These are phyloP conservation scores for Aspergillus carbonarius DNA, from an alignment of 2,329 filamentous ascomycete species.

Conservation along the genomic window DNA sequence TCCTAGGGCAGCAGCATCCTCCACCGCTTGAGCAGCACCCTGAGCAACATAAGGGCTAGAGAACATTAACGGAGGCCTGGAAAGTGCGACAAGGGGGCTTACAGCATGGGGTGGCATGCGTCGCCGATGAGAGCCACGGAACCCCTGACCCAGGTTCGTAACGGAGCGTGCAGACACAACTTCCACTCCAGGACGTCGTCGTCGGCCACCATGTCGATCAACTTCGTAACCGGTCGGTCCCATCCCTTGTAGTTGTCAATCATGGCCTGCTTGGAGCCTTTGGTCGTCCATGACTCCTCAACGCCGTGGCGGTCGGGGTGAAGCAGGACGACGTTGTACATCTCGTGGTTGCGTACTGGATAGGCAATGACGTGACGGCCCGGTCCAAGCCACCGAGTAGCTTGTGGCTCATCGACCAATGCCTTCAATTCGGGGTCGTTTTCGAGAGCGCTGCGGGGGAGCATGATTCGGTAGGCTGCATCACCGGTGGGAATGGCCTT, in stretches of 20 bases:
- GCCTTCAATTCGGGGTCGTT: constrained; percentile 65
- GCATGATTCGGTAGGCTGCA: constrained; percentile 77
- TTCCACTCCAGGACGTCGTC: constrained; percentile 45
- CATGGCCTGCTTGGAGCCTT: constrained; percentile 62
- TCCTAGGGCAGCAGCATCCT: constrained; percentile 42
- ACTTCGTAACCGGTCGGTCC: constrained; percentile 58
- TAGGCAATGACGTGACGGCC: constrained; percentile 77
- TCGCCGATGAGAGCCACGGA: constrained; percentile 44
- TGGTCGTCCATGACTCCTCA: constrained; percentile 63
- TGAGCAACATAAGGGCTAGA: constrained; percentile 38
- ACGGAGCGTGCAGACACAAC: constrained; percentile 33
- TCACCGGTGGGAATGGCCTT: constrained; percentile 58
- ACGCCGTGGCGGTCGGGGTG: constrained; percentile 64
- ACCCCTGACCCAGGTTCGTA: constrained; percentile 36
- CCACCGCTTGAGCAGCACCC: constrained; percentile 49
- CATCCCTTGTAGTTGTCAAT: constrained; percentile 62
- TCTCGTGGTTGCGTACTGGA: constrained; percentile 64
- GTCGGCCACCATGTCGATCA: constrained; percentile 61
- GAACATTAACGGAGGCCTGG: background rate
- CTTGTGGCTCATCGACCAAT: constrained; percentile 66
- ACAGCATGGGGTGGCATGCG: constrained; percentile 48
- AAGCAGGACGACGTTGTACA: constrained; percentile 64
- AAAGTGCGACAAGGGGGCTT: constrained; percentile 8
- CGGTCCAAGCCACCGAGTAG: constrained; percentile 74
- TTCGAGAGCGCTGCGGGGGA: constrained; percentile 65